phyloP scores from a whole-genome alignment of 2,329 filamentous ascomycete genomes.

The Penicillium hordei region DNA sequence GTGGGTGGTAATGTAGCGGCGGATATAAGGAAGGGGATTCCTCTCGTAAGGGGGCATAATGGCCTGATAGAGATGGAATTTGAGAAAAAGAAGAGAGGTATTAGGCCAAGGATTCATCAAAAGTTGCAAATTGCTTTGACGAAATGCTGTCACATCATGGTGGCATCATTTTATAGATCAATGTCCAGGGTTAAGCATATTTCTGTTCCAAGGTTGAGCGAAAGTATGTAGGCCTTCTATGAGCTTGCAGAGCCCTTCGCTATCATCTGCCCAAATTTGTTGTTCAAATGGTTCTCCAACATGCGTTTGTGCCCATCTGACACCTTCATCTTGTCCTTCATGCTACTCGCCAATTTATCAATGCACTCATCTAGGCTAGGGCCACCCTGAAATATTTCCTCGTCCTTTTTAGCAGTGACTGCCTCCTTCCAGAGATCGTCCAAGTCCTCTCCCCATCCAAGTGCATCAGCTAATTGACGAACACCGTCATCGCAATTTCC shows the following conservation, averaged over 20 bases:
- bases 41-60: slow-evolving; percentile 21
- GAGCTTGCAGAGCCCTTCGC: background rate
- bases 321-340: slow-evolving; percentile 48
- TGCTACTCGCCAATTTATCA: slow-evolving; percentile 49
- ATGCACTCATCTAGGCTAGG: slow-evolving; percentile 53
- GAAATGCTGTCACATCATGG: slow-evolving; percentile 11
- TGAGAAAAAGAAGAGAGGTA: background rate
- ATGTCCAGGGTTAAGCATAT: background rate
- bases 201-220: background rate
- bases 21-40: slow-evolving; percentile 33
- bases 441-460: slow-evolving; percentile 79
- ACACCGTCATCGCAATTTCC: slow-evolving; percentile 76
- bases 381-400: slow-evolving; percentile 40
- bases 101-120: too few species aligned
- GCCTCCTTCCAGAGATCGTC: slow-evolving; percentile 66
- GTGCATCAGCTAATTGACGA: slow-evolving; percentile 65
- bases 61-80: background rate
- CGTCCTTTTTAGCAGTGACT: slow-evolving; percentile 57
- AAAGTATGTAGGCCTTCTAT: background rate
- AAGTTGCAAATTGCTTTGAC: background rate
- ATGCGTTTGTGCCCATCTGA: slow-evolving; percentile 42
- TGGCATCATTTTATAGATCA: slow-evolving; percentile 10
- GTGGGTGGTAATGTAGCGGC: slow-evolving; percentile 44
- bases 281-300: slow-evolving; percentile 28
- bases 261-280: slow-evolving; percentile 23